Evolutionary conservation across 352 stramenopile genomes (phyloP), one percentile per base, ranked within the genome.

Genomic region (Globisporangium nunn): DNA sequence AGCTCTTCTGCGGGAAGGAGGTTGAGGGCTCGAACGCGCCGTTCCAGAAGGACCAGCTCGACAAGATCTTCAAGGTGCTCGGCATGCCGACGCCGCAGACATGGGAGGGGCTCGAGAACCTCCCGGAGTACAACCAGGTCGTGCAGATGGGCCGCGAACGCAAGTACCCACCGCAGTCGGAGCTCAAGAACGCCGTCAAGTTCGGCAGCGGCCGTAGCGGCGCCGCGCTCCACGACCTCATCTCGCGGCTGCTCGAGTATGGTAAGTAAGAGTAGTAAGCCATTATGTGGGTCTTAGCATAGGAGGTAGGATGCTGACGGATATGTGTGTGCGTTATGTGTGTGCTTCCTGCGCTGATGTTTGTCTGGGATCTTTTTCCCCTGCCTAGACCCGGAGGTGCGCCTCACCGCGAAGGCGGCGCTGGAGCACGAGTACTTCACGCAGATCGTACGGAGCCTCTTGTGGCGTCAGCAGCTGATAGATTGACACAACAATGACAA

Each of bases 351-450:
- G 4, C 33, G 33, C 35, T 12, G 35, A 4, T 40, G 35, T 40
- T 40, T 12, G 35, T 14, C 35, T 23, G 23, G 23, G 23, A 12
- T 11, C 37, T n/a, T 52, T 60, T 23, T 23, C 23, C 23, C 23
- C 23, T 23, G 23, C 11, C 46, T 78, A 82, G 85, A 97, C 70
- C 93, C 93, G 37, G 77, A 84, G 61, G 76, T 88, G 39, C 83
- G 95, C 30, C 95, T 98, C 59, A 96, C 81, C 31, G 93, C 92
- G 4, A 85, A 91, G 48, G 78, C 96, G 56, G 95, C 95, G 39
- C 63, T 98, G 11, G 78, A 96, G 46, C 91, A 98, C 71, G 71
- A 91, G 58, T 98, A 98, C 61, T 98, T 98, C 59, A 90, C 81
- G 62, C 75, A 95, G 30, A 95, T 91, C 61, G 84, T 92, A 69